These are phyloP conservation scores for Capsella rubella DNA, from an alignment of 441 rosid genomes.

Conservation along the genomic window DNA sequence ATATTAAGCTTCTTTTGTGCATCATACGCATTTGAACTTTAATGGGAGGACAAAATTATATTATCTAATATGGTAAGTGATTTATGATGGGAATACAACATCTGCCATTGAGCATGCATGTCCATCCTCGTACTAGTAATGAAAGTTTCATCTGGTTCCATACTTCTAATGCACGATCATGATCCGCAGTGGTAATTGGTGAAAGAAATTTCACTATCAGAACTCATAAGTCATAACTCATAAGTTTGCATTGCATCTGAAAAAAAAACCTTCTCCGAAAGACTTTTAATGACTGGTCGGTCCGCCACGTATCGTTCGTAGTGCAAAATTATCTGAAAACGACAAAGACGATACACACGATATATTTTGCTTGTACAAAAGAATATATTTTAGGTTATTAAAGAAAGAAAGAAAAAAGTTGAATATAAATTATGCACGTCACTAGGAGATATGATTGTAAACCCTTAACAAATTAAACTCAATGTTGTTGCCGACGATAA, in stretches of 20 bases:
- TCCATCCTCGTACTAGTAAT: not conserved
- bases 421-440: not conserved
- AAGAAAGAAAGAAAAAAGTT: not conserved
- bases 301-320: constrained; percentile 4
- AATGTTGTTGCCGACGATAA: too few species aligned
- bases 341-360: not conserved
- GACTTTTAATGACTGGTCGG: not conserved
- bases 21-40: not conserved
- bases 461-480: not conserved
- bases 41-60: too few species aligned
- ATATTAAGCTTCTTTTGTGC: not conserved
- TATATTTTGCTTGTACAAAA: not conserved
- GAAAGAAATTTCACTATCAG: too few species aligned
- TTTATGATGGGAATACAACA: too few species aligned
- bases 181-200: not conserved
- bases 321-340: not conserved
- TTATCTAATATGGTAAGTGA: not conserved
- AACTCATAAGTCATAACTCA: too few species aligned
- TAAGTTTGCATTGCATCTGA: not conserved
- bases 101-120: not conserved
- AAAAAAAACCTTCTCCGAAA: not conserved
- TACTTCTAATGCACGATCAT: not conserved
- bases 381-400: not conserved
- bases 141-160: not conserved
- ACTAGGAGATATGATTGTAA: constrained; percentile 10